Evolutionary conservation across 139 green algal genomes (phyloP).

Genomic region (Picocystis salinarum): DNA sequence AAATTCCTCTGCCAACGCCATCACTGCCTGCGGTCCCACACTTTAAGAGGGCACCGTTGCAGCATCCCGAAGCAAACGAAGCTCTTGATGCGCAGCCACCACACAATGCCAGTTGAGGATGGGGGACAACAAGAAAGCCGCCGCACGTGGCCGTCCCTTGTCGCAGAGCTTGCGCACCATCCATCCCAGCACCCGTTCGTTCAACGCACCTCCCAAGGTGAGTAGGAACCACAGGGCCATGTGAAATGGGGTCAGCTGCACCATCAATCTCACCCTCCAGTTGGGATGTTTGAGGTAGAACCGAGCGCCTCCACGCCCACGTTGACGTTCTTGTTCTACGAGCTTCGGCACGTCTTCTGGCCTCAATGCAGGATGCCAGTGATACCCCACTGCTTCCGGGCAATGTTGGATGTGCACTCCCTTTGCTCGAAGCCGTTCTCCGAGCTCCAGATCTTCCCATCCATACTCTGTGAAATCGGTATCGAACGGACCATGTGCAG

Average conservation of each 20-base stretch:
- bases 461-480: conserved; percentile 19
- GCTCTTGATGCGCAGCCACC: too few species aligned
- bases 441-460: conserved; percentile 25
- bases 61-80: too few species aligned
- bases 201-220: conserved; percentile 16
- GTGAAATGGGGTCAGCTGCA: conserved; percentile 26
- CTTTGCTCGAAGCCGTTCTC: conserved; percentile 14
- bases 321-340: conserved; percentile 21
- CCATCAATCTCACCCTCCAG: conserved; percentile 21
- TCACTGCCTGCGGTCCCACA: too few species aligned
- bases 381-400: conserved; percentile 19
- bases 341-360: conserved; percentile 12
- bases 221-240: conserved; percentile 16
- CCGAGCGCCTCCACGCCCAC: conserved; percentile 16
- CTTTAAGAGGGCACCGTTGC: too few species aligned
- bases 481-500: conserved; percentile 16
- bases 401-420: conserved; percentile 15
- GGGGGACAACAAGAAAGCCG: conserved; percentile 12
- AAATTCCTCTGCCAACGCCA: too few species aligned
- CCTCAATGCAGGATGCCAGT: conserved; percentile 19
- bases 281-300: conserved; percentile 23
- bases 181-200: conserved; percentile 11
- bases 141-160: conserved; percentile 9
- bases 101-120: conserved; percentile 23
- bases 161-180: conserved; percentile 9